Conservation (phyloP, 1,284 basidiomycete species). For the Fistulinella cinereoalba region DNA sequence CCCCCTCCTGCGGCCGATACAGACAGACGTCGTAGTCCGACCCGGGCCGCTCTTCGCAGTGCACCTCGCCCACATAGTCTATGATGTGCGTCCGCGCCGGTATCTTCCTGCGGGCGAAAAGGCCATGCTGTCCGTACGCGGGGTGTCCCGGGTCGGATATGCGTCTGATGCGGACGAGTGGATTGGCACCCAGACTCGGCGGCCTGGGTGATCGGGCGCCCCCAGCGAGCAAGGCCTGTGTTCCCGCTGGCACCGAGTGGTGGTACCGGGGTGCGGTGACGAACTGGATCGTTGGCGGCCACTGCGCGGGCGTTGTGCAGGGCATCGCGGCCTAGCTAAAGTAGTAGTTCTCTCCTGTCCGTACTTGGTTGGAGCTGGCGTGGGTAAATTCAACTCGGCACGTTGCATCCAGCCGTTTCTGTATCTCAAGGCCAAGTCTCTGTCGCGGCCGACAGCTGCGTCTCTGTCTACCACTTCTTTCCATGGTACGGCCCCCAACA, state of each 20-base stretch:
- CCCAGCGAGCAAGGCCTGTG: slow-evolving; percentile 35
- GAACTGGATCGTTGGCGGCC: slow-evolving; percentile 52
- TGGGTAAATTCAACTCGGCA: slow-evolving; percentile 31
- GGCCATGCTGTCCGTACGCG: slow-evolving; percentile 76
- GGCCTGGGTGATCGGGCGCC: slow-evolving; percentile 16
- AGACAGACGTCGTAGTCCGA: slow-evolving; percentile 89
- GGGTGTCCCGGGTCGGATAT: slow-evolving; percentile 59
- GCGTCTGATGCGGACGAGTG: slow-evolving; percentile 41
- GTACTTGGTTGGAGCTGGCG: slow-evolving; percentile 15
- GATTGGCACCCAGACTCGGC: slow-evolving; percentile 24
- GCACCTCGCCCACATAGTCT: slow-evolving; percentile 85
- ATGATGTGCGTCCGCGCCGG: slow-evolving; percentile 64
- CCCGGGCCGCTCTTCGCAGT: slow-evolving; percentile 63
- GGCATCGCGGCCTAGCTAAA: too few species aligned
- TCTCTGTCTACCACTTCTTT: slow-evolving; percentile 16
- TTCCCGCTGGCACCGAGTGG: slow-evolving; percentile 44
- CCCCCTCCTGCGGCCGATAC: slow-evolving; percentile 52
- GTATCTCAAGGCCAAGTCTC: slow-evolving; percentile 8
- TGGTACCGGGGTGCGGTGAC: slow-evolving; percentile 48
- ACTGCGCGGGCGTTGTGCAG: slow-evolving; percentile 43
- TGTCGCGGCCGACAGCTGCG: slow-evolving; percentile 6
- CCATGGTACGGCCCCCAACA: slow-evolving; percentile 63
- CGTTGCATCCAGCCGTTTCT: slow-evolving; percentile 13
- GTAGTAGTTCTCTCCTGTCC: too few species aligned
- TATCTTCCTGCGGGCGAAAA: slow-evolving; percentile 77